Evolutionary conservation across 73 alveolate genomes (phyloP).

Genomic region (Uronychia binucleata): DNA sequence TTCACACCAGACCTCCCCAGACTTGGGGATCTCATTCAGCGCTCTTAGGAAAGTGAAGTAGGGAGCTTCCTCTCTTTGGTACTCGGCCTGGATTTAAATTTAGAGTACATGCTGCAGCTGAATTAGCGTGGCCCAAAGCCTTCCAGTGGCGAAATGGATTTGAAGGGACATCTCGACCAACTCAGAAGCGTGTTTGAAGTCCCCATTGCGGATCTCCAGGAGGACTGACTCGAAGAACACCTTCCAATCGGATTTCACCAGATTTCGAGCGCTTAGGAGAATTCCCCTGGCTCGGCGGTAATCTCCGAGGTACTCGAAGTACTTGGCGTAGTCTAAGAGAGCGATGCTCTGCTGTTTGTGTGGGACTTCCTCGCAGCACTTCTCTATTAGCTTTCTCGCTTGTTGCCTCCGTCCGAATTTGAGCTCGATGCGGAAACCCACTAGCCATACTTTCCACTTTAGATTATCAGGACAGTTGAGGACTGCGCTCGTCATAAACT

Average conservation of each 20-base stretch:
- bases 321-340: slow-evolving; percentile 67
- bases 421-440: slow-evolving; percentile 61
- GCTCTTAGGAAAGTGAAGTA: slow-evolving; percentile 46
- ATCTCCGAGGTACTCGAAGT: slow-evolving; percentile 56
- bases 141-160: slow-evolving; percentile 67
- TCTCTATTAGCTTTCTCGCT: slow-evolving; percentile 54
- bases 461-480: slow-evolving; percentile 41
- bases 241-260: slow-evolving; percentile 63
- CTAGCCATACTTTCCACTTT: slow-evolving; percentile 75
- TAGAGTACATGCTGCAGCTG: slow-evolving; percentile 42
- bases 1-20: slow-evolving; percentile 88
- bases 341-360: slow-evolving; percentile 60
- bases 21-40: slow-evolving; percentile 67
- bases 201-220: slow-evolving; percentile 59
- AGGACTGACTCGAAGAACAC: slow-evolving; percentile 64
- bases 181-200: slow-evolving; percentile 48
- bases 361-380: slow-evolving; percentile 56
- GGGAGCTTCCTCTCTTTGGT: slow-evolving; percentile 22
- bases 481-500: slow-evolving; percentile 44
- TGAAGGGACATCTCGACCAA: slow-evolving; percentile 54
- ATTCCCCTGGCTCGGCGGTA: slow-evolving; percentile 38
- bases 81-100: slow-evolving; percentile 6
- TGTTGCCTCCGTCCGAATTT: slow-evolving; percentile 26
- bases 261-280: slow-evolving; percentile 28
- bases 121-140: slow-evolving; percentile 77